These are phyloP conservation scores for Alisma plantagoaquatica DNA, from an alignment of 106 monocot species.

Conservation along the genomic window DNA sequence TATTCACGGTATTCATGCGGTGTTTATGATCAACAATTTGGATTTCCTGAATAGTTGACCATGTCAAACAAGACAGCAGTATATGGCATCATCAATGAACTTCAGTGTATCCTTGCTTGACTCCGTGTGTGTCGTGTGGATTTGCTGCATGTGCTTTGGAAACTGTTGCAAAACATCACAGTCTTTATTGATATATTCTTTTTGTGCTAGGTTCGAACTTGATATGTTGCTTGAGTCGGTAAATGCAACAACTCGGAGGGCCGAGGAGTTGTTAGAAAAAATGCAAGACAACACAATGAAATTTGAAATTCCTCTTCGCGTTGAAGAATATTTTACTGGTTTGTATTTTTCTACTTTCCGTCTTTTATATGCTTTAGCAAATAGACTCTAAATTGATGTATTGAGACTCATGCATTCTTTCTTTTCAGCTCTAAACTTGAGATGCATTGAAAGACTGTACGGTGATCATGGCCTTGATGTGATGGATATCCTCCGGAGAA, in stretches of 20 bases:
- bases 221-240: slow-evolving; percentile 92
- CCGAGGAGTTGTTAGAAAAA: slow-evolving; percentile 78
- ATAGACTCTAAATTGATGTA: background rate
- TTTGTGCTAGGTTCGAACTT: slow-evolving; percentile 65
- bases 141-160: too few species aligned
- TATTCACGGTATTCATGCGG: too few species aligned
- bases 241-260: slow-evolving; percentile 61
- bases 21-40: too few species aligned
- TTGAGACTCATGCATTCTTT: background rate
- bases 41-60: too few species aligned
- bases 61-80: too few species aligned
- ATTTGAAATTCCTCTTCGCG: slow-evolving; percentile 45
- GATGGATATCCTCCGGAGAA: slow-evolving; percentile 79
- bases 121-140: too few species aligned
- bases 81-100: too few species aligned
- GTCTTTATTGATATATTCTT: too few species aligned
- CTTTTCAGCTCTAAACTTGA: slow-evolving; percentile 58
- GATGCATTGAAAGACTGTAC: slow-evolving; percentile 93
- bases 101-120: too few species aligned
- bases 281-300: slow-evolving; percentile 81
- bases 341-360: slow-evolving; percentile 16
- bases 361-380: background rate
- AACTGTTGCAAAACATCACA: too few species aligned
- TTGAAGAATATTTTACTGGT: slow-evolving; percentile 86
- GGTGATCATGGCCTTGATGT: slow-evolving; percentile 96